Conservation (phyloP, 2,329 filamentous ascomycete species). For the Aureobasidium melanogenum region DNA sequence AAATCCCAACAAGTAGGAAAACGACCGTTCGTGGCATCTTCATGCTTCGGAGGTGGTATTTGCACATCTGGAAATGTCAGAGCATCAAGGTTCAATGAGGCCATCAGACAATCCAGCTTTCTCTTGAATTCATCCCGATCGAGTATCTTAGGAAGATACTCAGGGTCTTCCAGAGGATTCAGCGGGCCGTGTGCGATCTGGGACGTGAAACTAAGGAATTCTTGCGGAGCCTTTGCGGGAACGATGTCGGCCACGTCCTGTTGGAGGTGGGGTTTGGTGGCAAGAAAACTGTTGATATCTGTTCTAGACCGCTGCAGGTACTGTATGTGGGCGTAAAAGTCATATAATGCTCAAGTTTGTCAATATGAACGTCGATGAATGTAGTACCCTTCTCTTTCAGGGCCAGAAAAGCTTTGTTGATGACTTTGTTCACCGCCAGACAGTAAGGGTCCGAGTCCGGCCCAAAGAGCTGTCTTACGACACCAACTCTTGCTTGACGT, state of each 20-base stretch:
- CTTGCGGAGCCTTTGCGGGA: neutral
- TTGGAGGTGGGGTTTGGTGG: conserved; percentile 31
- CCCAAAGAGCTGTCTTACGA: conserved; percentile 23
- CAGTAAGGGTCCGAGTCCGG: conserved; percentile 17
- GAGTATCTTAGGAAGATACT: neutral
- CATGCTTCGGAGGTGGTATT: neutral
- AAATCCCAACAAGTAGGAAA: neutral
- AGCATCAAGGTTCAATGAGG: neutral
- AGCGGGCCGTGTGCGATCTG: neutral
- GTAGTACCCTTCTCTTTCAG: conserved; percentile 17
- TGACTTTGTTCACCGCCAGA: conserved; percentile 20
- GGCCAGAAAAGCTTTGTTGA: conserved; percentile 17
- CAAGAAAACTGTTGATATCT: conserved; percentile 26
- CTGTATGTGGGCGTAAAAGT: conserved; percentile 20
- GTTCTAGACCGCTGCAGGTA: conserved; percentile 20
- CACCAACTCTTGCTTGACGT: conserved; percentile 20
- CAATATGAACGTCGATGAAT: conserved; percentile 22
- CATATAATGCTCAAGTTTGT: conserved; percentile 20
- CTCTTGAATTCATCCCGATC: neutral
- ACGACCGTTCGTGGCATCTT: neutral
- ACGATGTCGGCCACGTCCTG: conserved; percentile 14
- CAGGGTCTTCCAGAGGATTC: neutral
- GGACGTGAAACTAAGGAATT: neutral
- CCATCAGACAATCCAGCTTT: neutral
- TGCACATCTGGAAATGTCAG: neutral